Conservation (phyloP, 305 asterid genomes). For the Fraxinus angustifolia region DNA sequence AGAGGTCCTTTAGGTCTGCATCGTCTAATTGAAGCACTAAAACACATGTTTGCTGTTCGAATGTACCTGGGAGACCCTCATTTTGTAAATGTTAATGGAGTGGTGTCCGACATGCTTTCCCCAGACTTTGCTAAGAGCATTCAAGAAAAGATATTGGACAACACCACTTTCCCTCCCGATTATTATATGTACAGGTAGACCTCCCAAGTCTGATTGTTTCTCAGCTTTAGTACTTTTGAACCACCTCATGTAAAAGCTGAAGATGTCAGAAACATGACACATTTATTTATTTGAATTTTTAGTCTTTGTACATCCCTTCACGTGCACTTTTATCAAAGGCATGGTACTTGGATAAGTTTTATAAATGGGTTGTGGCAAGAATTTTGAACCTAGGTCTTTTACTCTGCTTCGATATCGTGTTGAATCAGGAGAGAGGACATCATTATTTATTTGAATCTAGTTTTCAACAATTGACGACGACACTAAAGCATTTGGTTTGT, state of each 20-base stretch:
- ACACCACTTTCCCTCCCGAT: constrained; percentile 85
- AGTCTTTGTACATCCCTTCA: background rate
- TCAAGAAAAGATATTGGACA: constrained; percentile 57
- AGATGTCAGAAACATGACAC: background rate
- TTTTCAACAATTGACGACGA: background rate
- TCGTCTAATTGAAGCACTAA: constrained; percentile 72
- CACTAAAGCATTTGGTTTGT: background rate
- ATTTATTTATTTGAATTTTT: background rate
- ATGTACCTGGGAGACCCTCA: constrained; percentile 80
- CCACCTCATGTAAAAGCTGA: background rate
- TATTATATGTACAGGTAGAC: constrained; percentile 54
- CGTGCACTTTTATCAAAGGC: background rate
- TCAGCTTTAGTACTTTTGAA: background rate
- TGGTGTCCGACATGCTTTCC: constrained; percentile 68
- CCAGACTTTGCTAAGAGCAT: constrained; percentile 59
- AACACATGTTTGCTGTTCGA: constrained; percentile 74
- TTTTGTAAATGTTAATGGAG: constrained; percentile 48
- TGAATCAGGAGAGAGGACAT: background rate
- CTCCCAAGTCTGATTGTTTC: background rate
- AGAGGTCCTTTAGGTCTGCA: constrained; percentile 70
- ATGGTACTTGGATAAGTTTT: background rate
- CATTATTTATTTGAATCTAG: background rate
- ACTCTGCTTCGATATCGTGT: background rate
- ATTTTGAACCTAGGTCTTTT: background rate
- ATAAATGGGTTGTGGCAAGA: background rate